Percentiles rank a stretch among this genome's conserved stretches.
These are phyloP conservation scores for Neophaeococcomyces mojaviensis DNA, from an alignment of 2,329 filamentous ascomycete genomes.

Conservation along the genomic window DNA sequence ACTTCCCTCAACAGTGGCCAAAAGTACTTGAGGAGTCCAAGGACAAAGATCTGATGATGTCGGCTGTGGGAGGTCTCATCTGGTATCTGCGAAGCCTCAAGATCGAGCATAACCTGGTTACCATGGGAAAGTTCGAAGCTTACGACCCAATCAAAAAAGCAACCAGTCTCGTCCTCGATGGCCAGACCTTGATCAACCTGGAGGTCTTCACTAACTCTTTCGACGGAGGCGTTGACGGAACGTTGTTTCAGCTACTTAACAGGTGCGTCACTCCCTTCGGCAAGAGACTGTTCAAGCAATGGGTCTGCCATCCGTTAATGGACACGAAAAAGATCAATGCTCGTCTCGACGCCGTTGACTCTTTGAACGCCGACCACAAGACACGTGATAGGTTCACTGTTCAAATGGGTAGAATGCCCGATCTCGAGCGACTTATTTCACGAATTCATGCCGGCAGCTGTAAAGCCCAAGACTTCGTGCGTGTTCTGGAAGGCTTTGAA, in stretches of 20 bases:
- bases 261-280: conserved; percentile 94
- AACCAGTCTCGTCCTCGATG: conserved; percentile 84
- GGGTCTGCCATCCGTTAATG: conserved; percentile 92
- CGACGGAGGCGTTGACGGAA: conserved; percentile 77
- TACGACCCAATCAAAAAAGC: conserved; percentile 90
- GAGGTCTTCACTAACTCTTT: conserved; percentile 92
- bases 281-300: conserved; percentile 90
- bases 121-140: conserved; percentile 80
- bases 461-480: conserved; percentile 84
- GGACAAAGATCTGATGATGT: conserved; percentile 78
- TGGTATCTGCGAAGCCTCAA: conserved; percentile 83
- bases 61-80: conserved; percentile 78
- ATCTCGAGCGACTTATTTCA: conserved; percentile 88
- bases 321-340: conserved; percentile 85
- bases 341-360: conserved; percentile 85
- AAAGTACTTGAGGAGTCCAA: conserved; percentile 61
- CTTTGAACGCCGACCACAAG: conserved; percentile 73
- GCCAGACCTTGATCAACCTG: conserved; percentile 95
- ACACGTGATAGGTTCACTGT: conserved; percentile 82
- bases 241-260: conserved; percentile 83
- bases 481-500: conserved; percentile 90
- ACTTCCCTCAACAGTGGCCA: conserved; percentile 80
- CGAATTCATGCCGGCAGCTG: conserved; percentile 89
- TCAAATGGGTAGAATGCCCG: conserved; percentile 83
- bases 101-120: conserved; percentile 78